phyloP scores from a whole-genome alignment of 768 basidiomycete genomes.

The Dioszegia crocea region DNA sequence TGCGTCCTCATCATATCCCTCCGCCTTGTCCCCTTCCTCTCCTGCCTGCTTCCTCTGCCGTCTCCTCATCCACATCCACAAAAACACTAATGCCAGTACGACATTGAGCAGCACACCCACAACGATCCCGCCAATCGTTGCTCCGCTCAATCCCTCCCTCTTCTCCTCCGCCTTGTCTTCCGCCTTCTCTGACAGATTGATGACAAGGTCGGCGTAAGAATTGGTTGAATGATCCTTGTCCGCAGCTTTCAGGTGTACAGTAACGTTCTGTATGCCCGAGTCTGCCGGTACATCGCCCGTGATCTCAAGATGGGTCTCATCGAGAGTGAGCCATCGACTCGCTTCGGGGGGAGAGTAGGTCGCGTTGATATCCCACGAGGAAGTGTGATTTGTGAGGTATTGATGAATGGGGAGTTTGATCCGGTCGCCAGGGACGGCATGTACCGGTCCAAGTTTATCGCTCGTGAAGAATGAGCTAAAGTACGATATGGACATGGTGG shows the following conservation, averaged over 20 bases:
- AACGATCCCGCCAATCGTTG: slow-evolving; percentile 11
- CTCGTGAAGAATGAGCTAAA: slow-evolving; percentile 16
- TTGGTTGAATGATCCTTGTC: slow-evolving; percentile 1
- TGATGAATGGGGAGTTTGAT: slow-evolving; percentile 19
- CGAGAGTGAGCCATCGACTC: slow-evolving; percentile 10
- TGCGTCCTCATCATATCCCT: slow-evolving; percentile 6
- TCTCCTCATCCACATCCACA: slow-evolving; percentile 8
- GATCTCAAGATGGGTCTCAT: not conserved
- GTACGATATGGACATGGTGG: slow-evolving; percentile 2
- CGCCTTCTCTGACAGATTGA: not conserved
- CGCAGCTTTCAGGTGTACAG: not conserved
- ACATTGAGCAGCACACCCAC: slow-evolving; percentile 6
- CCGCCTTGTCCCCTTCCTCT: not conserved
- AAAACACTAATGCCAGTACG: not conserved
- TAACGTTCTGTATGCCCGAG: not conserved
- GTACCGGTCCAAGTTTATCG: slow-evolving; percentile 6
- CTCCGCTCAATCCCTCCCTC: slow-evolving; percentile 1
- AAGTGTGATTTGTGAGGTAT: slow-evolving; percentile 57
- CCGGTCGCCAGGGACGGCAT: slow-evolving; percentile 3
- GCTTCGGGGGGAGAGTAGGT: slow-evolving; percentile 56
- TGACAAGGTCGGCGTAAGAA: not conserved
- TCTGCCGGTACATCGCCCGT: slow-evolving; percentile 1
- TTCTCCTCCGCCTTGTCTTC: not conserved
- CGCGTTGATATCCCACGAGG: slow-evolving; percentile 54
- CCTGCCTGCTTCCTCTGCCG: slow-evolving; percentile 1